Base-by-base conservation (phyloP, 2,329 filamentous ascomycete genomes). In the Phyllachora maydis region DNA sequence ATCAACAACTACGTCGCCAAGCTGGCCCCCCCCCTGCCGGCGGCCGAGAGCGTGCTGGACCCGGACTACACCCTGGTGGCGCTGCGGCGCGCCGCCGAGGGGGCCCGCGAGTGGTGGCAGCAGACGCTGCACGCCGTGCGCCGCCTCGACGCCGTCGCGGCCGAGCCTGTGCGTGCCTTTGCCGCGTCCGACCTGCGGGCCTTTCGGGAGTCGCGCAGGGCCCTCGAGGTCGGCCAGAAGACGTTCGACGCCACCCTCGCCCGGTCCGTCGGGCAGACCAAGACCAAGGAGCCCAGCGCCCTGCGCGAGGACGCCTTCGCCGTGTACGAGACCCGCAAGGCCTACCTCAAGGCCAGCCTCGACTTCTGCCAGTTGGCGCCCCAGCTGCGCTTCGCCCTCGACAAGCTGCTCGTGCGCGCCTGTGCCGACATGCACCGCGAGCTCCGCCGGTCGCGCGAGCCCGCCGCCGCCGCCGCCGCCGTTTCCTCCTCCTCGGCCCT, bases 231-330 rank as follows among this genome's bases (percentile, higher is more conserved):
- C 22, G 59, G 78, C 0, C 88, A 98, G 47, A 79, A 81, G 47
- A 63, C 65, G 3, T 92, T 83, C 39, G 88, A 98, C 43, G 63
- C 65, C 26, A 68, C 77, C 3, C 62, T 93, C 28, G 66, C 77
- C 12, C 69, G 83, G 28, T 95, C 91, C 41, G 64, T 82, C 4
- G 58, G 65, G 3, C 82, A 93, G 47, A 76, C 72, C 33, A 95
- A 93, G 54, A 73, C 79, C 5, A 98, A 95, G 49, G 88, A 98
- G 46, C 67, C 85, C 0, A 93, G 82, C 0, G 67, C 82, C 1
- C 56, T 98, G 26, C 65, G 88, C 29, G 88, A 98, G 46, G 88
- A 98, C 47, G 88, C 88, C 1, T 98, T 98, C 39, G 73, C 88
- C 42, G 67, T 95, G 18, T 88, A 92, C 42, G 88, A 95, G 53